Evolutionary conservation across 2,329 filamentous ascomycete species (phyloP).

Genomic region (Pseudocercospora ulei): DNA sequence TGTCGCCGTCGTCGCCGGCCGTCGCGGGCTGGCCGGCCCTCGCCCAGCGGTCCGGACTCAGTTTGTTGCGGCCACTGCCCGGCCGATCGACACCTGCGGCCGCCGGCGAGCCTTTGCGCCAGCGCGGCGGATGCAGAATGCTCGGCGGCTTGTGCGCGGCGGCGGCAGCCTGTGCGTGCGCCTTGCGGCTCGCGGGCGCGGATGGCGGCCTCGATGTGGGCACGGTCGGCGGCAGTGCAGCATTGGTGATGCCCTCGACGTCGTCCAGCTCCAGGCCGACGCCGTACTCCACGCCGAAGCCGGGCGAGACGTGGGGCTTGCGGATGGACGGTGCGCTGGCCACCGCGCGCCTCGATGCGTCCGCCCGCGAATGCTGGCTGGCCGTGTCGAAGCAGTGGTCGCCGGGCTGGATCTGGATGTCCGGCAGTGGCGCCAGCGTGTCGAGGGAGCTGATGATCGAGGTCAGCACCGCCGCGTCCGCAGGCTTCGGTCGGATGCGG

Average conservation of each 20-base stretch:
- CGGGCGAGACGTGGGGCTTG: conserved; percentile 18
- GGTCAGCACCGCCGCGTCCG: conserved; percentile 60
- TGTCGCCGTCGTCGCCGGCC: conserved; percentile 23
- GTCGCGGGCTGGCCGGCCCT: conserved; percentile 19
- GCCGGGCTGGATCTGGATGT: conserved; percentile 13
- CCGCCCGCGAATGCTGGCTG: conserved; percentile 20
- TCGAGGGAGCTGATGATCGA: conserved; percentile 53
- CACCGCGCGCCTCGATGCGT: conserved; percentile 22
- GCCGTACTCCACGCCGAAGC: conserved; percentile 65
- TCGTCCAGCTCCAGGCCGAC: conserved; percentile 34
- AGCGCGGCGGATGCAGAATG: conserved; percentile 10
- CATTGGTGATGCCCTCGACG: conserved; percentile 22
- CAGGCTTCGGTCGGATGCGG: conserved; percentile 37
- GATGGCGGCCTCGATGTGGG: conserved; percentile 74
- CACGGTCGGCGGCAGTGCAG: conserved; percentile 28
- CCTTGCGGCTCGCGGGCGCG: conserved; percentile 58
- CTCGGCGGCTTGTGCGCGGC: conserved; percentile 15
- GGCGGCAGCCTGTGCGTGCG: conserved; percentile 29
- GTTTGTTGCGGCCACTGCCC: conserved; percentile 33
- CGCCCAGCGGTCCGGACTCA: conserved; percentile 33
- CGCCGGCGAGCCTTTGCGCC: conserved; percentile 20
- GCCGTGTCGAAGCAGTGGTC: conserved; percentile 22
- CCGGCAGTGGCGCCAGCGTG: conserved; percentile 26
- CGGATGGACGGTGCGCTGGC: conserved; percentile 23
- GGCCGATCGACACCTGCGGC: conserved; percentile 9